Conservation (phyloP, 2,329 filamentous ascomycete species). For the Curvularia spicifera region DNA sequence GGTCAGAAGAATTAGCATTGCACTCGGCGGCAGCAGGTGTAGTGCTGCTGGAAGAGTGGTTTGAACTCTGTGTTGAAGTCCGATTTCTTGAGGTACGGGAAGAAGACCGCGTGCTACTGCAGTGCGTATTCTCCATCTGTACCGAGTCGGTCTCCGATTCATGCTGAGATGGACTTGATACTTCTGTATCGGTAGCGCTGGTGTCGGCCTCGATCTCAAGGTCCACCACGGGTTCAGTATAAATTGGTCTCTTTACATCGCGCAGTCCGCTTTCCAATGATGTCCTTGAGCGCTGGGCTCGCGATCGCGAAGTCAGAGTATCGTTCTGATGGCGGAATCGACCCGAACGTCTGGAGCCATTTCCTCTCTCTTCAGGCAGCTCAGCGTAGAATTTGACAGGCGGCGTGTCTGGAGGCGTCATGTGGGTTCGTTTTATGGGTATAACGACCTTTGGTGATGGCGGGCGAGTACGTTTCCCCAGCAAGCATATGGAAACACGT, state of each 20-base stretch:
- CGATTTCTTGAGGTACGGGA: not conserved
- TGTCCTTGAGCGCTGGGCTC: slow-evolving; percentile 22
- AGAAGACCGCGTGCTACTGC: not conserved
- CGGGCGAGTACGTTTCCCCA: slow-evolving; percentile 36
- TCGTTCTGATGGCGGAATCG: slow-evolving; percentile 14
- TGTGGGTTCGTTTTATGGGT: slow-evolving; percentile 26
- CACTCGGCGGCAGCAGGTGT: not conserved
- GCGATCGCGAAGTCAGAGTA: slow-evolving; percentile 5
- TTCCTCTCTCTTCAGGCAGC: slow-evolving; percentile 21
- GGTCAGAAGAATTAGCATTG: slow-evolving; percentile 7
- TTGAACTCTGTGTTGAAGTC: not conserved
- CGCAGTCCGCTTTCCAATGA: slow-evolving; percentile 27
- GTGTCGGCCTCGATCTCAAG: slow-evolving; percentile 3
- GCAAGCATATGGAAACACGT: slow-evolving; percentile 15
- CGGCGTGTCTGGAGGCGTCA: slow-evolving; percentile 26
- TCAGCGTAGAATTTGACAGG: slow-evolving; percentile 25
- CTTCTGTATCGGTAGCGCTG: not conserved
- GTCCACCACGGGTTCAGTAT: slow-evolving; percentile 15
- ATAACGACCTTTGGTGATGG: slow-evolving; percentile 39
- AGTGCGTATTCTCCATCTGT: not conserved
- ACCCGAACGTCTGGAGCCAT: slow-evolving; percentile 14
- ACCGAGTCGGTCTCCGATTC: not conserved
- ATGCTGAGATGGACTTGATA: not conserved
- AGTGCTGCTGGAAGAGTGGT: not conserved
- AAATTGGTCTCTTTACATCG: slow-evolving; percentile 22